Percentiles rank a stretch among this genome's conserved stretches.
These are phyloP conservation scores for Yamagishiella unicocca DNA, from an alignment of 139 green algal genomes.

Conservation along the genomic window DNA sequence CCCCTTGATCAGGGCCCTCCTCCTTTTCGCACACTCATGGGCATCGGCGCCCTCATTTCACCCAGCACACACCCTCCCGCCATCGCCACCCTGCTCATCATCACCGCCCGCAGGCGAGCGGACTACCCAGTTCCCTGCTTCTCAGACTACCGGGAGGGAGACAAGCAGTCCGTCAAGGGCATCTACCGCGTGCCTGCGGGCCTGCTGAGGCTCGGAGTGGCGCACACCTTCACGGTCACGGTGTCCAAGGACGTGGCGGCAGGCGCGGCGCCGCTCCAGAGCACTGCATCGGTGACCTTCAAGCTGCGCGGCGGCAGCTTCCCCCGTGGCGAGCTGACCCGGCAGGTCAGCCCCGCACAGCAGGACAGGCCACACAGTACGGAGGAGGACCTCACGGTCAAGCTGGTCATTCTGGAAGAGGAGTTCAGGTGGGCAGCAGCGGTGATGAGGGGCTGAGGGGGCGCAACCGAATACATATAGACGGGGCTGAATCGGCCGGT, in stretches of 20 bases:
- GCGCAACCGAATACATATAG: not conserved
- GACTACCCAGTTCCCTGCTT: conserved; percentile 43
- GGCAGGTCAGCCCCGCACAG: not conserved
- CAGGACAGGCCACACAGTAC: not conserved
- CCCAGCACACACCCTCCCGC: not conserved
- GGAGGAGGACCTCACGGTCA: not conserved
- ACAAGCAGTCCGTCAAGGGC: not conserved
- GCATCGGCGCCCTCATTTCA: no score
- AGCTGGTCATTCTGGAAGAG: no score
- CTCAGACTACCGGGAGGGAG: not conserved
- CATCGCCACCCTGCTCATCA: not conserved
- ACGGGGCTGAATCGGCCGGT: no score
- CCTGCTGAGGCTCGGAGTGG: not conserved
- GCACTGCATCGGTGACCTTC: not conserved
- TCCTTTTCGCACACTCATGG: no score
- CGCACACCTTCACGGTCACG: conserved; percentile 15
- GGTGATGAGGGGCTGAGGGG: no score
- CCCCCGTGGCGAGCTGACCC: not conserved
- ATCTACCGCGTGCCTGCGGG: not conserved
- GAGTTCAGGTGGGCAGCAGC: no score
- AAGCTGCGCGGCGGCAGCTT: conserved; percentile 1
- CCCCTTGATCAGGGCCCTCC: no score
- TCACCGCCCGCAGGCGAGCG: not conserved
- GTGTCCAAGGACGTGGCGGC: not conserved
- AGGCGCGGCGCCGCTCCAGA: not conserved